Conservation (phyloP, 2,329 filamentous ascomycete genomes). For the Claviceps pazoutovae region DNA sequence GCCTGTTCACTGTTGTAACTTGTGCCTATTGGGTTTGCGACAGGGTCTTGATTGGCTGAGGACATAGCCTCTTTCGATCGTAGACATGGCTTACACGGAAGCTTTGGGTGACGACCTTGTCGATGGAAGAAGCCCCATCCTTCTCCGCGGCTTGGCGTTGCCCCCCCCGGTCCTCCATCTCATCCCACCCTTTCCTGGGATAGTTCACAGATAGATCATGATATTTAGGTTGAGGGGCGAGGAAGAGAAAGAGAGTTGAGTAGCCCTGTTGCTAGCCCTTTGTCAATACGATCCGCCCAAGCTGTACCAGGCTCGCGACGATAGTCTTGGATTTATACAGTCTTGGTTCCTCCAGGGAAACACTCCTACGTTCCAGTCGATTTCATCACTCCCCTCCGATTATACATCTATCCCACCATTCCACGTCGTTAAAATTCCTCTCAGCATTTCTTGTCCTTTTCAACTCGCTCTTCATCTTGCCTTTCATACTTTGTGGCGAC, state of each 20-base stretch:
- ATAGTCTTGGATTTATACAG: conserved; percentile 26
- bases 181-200: conserved; percentile 6
- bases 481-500: conserved; percentile 16
- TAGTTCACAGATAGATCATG: conserved; percentile 21
- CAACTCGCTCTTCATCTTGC: conserved; percentile 17
- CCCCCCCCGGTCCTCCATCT: conserved; percentile 9
- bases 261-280: conserved; percentile 16
- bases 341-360: conserved; percentile 10
- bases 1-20: conserved; percentile 10
- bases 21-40: conserved; percentile 18
- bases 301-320: conserved; percentile 17
- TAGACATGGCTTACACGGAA: conserved; percentile 11
- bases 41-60: conserved; percentile 16
- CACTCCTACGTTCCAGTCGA: conserved; percentile 24
- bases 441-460: conserved; percentile 28
- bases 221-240: conserved; percentile 18
- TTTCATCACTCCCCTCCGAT: conserved; percentile 18
- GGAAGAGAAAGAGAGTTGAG: conserved; percentile 8
- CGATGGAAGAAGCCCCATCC: conserved; percentile 4
- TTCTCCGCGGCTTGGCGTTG: neutral
- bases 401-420: conserved; percentile 30
- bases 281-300: conserved; percentile 20
- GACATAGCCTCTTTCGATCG: conserved; percentile 8
- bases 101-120: conserved; percentile 11
- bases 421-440: conserved; percentile 29